Evolutionary conservation across 2,329 filamentous ascomycete genomes (phyloP).

Genomic region (Alternaria brassicae): DNA sequence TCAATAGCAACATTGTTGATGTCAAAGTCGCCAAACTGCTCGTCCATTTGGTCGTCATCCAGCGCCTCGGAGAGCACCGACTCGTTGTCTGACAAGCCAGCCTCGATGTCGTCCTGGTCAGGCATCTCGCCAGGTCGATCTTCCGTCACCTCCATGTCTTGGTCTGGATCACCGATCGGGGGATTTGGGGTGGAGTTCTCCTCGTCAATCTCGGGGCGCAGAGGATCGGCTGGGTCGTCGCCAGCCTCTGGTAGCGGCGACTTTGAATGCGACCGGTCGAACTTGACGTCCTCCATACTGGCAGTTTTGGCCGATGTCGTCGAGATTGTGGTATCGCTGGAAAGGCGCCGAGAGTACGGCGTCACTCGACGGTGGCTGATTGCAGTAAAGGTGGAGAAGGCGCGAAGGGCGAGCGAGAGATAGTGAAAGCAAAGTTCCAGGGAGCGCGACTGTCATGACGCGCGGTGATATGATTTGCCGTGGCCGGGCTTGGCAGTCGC

Average conservation of each 20-base stretch:
- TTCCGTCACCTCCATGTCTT: slow-evolving; percentile 56
- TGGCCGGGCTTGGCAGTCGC: slow-evolving; percentile 18
- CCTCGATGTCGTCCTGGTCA: slow-evolving; percentile 48
- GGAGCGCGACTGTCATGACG: slow-evolving; percentile 33
- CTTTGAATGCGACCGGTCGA: slow-evolving; percentile 48
- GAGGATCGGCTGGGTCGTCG: slow-evolving; percentile 55
- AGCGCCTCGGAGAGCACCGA: slow-evolving; percentile 67
- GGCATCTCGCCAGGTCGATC: slow-evolving; percentile 45
- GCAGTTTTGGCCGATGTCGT: neutral
- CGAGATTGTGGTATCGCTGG: neutral
- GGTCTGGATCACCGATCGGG: slow-evolving; percentile 52
- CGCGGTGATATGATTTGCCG: slow-evolving; percentile 27
- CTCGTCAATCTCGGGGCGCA: slow-evolving; percentile 57
- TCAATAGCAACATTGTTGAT: slow-evolving; percentile 67
- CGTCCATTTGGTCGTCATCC: slow-evolving; percentile 69
- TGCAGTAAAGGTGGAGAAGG: slow-evolving; percentile 6
- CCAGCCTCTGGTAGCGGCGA: slow-evolving; percentile 56
- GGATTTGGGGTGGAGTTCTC: slow-evolving; percentile 56
- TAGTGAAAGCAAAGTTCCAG: slow-evolving; percentile 17
- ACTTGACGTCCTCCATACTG: slow-evolving; percentile 55
- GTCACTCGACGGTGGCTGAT: neutral
- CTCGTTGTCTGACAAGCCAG: slow-evolving; percentile 64
- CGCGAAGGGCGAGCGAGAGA: slow-evolving; percentile 17
- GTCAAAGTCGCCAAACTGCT: slow-evolving; percentile 63
- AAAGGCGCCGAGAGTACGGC: neutral